A percentile compares a stretch with the other conserved stretches of the same genome.
Evolutionary conservation across 1,284 basidiomycete genomes (phyloP).

Genomic region (Trichosporon sp.): DNA sequence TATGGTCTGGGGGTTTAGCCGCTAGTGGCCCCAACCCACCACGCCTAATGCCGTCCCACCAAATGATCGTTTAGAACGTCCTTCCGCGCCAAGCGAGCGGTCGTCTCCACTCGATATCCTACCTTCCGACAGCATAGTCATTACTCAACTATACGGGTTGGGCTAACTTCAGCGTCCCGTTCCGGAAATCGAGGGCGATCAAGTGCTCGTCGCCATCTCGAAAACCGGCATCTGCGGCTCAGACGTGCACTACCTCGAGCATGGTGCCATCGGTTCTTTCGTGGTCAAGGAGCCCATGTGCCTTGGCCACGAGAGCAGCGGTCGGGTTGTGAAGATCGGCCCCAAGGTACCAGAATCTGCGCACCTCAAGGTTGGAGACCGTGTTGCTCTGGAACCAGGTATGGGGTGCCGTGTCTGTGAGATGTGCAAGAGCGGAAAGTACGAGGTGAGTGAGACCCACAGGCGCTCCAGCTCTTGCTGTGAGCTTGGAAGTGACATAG

Average conservation of each 20-base stretch:
- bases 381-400: constrained; percentile 56
- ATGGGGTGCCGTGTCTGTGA: constrained; percentile 48
- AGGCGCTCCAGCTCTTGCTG: neutral
- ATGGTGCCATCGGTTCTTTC: constrained; percentile 43
- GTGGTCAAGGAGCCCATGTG: constrained; percentile 47
- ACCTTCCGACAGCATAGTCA: too few species aligned
- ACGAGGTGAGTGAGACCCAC: constrained; percentile 56
- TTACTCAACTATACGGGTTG: too few species aligned
- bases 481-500: constrained; percentile 39
- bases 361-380: constrained; percentile 45
- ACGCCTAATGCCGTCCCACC: too few species aligned
- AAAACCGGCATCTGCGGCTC: constrained; percentile 93
- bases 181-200: constrained; percentile 65
- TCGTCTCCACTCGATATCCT: too few species aligned
- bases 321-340: constrained; percentile 38
- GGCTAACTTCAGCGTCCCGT: constrained; percentile 57
- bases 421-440: constrained; percentile 60
- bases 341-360: constrained; percentile 25
- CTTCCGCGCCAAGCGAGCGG: too few species aligned
- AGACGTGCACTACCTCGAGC: constrained; percentile 57
- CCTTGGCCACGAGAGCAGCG: constrained; percentile 42
- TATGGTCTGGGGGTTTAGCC: neutral
- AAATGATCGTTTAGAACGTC: too few species aligned
- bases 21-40: too few species aligned
- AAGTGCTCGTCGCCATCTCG: constrained; percentile 83